These are phyloP conservation scores for Fusarium sulawesiense DNA, from an alignment of 2,329 filamentous ascomycete species.

Conservation along the genomic window DNA sequence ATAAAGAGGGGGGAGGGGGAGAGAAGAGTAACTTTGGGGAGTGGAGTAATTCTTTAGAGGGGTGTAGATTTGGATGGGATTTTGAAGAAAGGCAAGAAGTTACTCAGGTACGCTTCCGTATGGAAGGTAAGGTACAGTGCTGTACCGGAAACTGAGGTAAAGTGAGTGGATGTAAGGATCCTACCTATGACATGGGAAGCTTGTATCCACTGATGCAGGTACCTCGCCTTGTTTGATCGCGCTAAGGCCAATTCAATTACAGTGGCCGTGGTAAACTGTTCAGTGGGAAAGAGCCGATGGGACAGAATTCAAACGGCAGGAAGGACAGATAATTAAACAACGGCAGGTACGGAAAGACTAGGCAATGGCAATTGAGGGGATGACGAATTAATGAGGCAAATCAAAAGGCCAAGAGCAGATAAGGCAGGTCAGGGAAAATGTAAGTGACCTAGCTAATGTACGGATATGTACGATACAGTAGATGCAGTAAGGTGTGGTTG, in stretches of 20 bases:
- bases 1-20: slow-evolving; percentile 29
- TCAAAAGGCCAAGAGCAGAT: slow-evolving; percentile 13
- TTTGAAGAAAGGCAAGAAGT: slow-evolving; percentile 3
- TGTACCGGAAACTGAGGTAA: slow-evolving; percentile 9
- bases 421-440: slow-evolving; percentile 15
- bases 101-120: slow-evolving; percentile 10
- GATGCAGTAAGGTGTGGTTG: slow-evolving; percentile 11
- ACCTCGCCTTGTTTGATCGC: slow-evolving; percentile 44
- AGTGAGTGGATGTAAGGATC: slow-evolving; percentile 11
- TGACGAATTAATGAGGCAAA: slow-evolving; percentile 36
- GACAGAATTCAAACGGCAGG: slow-evolving; percentile 30
- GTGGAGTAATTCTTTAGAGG: slow-evolving; percentile 6
- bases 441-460: slow-evolving; percentile 10
- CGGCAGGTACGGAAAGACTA: slow-evolving; percentile 3
- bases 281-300: slow-evolving; percentile 24
- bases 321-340: background rate
- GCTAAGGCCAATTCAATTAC: slow-evolving; percentile 36
- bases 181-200: slow-evolving; percentile 20
- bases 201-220: slow-evolving; percentile 44
- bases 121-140: background rate
- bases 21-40: slow-evolving; percentile 14
- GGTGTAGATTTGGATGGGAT: slow-evolving; percentile 30
- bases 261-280: slow-evolving; percentile 1
- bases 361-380: slow-evolving; percentile 18
- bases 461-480: slow-evolving; percentile 6